Conservation (phyloP, 306 rosid species). For the Pueraria montana region DNA sequence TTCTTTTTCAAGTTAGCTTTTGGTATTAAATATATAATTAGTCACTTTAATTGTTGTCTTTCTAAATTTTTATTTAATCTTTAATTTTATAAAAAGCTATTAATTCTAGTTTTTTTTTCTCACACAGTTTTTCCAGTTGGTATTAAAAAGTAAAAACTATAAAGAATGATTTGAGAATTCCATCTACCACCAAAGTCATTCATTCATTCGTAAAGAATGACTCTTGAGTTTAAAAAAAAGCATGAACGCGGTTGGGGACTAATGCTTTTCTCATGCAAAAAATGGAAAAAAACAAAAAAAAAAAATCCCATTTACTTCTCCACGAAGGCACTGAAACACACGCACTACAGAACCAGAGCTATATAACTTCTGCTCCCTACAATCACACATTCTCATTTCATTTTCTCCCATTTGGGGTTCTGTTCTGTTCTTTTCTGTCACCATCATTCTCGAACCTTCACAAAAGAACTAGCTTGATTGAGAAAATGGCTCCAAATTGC, state of each 20-base stretch:
- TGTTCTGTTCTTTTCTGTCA: neutral
- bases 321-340: neutral
- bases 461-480: too few species aligned
- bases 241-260: neutral
- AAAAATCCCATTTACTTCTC: neutral
- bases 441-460: constrained; percentile 47
- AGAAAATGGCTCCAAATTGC: constrained; percentile 32
- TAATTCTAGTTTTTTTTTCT: neutral
- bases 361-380: neutral
- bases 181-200: too few species aligned
- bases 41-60: neutral
- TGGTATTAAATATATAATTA: neutral
- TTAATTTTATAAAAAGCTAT: neutral
- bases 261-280: neutral
- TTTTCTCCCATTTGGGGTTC: constrained; percentile 12
- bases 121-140: neutral
- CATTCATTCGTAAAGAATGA: too few species aligned
- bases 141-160: neutral
- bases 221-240: too few species aligned
- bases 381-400: constrained; percentile 33
- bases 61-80: neutral
- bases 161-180: too few species aligned
- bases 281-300: too few species aligned
- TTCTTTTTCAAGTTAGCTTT: neutral
- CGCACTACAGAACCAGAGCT: neutral